A percentile compares a stretch with the other conserved stretches of the same genome.
Conservation (phyloP, 2,329 filamentous ascomycete genomes). For the Botrytis hyacinthi region DNA sequence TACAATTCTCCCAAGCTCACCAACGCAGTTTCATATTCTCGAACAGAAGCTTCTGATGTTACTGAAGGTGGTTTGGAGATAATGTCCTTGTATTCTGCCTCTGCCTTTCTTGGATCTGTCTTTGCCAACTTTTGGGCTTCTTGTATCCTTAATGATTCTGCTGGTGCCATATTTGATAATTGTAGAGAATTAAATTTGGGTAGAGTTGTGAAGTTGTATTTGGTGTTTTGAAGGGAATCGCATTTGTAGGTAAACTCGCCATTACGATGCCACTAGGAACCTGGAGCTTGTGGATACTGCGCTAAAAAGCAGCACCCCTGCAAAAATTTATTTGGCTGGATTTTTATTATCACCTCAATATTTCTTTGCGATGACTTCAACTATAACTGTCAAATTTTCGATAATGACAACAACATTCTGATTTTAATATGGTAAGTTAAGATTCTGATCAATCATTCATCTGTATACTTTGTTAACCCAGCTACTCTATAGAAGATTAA, state of each 20-base stretch:
- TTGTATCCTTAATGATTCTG: slow-evolving; percentile 67
- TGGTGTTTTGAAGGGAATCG: slow-evolving; percentile 25
- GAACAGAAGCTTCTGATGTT: slow-evolving; percentile 78
- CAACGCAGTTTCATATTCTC: slow-evolving; percentile 88
- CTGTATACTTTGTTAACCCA: slow-evolving; percentile 3
- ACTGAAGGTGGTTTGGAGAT: slow-evolving; percentile 80
- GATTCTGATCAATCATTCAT: not conserved
- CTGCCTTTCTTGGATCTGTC: slow-evolving; percentile 78
- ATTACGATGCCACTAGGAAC: slow-evolving; percentile 23
- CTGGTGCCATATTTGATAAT: slow-evolving; percentile 51
- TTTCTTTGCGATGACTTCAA: slow-evolving; percentile 10
- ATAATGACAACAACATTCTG: slow-evolving; percentile 27
- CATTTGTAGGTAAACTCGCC: slow-evolving; percentile 24
- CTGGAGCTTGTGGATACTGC: slow-evolving; percentile 29
- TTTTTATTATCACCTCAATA: slow-evolving; percentile 12
- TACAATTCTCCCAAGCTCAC: slow-evolving; percentile 90
- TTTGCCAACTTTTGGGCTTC: slow-evolving; percentile 85
- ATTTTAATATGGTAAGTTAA: slow-evolving; percentile 36
- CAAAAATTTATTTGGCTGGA: slow-evolving; percentile 24
- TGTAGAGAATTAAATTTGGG: slow-evolving; percentile 24
- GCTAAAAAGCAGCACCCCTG: slow-evolving; percentile 28
- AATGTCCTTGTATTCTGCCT: slow-evolving; percentile 85
- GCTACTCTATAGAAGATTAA: slow-evolving; percentile 52
- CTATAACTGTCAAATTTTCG: not conserved
- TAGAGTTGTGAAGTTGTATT: slow-evolving; percentile 25